Evolutionary conservation across 1,284 basidiomycete genomes (phyloP), one percentile per base, ranked within the genome.

Genomic region (Meira miltonrushii): DNA sequence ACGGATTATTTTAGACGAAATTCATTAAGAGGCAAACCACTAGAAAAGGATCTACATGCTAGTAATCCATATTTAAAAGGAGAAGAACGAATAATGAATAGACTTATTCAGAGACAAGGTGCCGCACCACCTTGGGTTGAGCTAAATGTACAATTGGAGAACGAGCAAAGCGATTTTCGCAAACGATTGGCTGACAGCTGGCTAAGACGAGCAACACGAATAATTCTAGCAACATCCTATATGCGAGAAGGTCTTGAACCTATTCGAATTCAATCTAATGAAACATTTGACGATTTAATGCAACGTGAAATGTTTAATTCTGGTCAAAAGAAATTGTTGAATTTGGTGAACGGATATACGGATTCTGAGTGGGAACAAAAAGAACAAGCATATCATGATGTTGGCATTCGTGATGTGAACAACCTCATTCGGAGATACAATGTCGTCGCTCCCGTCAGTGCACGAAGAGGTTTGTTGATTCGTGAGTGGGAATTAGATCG

Each of bases 101-200:
- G 90, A 12, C 91, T 93, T 59, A 84, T 94, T 17, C 87, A 90
- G 70, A 81, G 86, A 40, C 89, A 92, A 69, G 89, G 88, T 13
- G 89, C 88, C 1, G 84, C 86, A 0, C 92, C 91, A n/a, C 88
- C 90, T 2, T 94, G 90, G 90, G 87, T 94, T 2, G 90, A 93
- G 78, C 72, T 92, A 38, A 91, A 92, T 78, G 81, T 63, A 81
- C 83, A 85, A 59, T 78, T 88, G 38, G 85, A 88, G 56, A 75
- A 78, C 1, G 83, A 87, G 0, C 75, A 87, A 4, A 70, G 67
- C 2, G 79, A 83, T 0, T 92, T 92, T 78, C 84, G 89, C 1
- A 79, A 82, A 21, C 81, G 86, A 3, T 79, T 92, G 1, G 63
- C 48, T 80, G 81, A 58, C 79, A 83, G 62, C 0, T 91, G 87